Evolutionary conservation across 768 basidiomycete genomes (phyloP), one percentile per base, ranked within the genome.

Genomic region (Naematelia encephala): DNA sequence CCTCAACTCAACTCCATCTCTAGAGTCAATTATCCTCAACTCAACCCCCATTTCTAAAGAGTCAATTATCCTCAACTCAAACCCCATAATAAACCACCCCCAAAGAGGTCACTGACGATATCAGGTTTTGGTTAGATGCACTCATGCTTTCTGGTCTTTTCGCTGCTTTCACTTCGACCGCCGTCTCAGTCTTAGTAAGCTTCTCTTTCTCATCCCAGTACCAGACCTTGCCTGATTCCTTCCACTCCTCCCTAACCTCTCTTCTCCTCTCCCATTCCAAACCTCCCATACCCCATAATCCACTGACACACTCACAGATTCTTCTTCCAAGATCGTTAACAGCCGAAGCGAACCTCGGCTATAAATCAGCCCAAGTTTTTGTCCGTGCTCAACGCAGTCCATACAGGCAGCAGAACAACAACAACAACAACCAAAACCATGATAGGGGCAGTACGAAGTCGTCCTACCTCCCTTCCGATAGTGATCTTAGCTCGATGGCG

Each of bases 121-220:
- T 13, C 51, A 62, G 64, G 3, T 72, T 71, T 53, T 67, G 64
- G 69, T 52, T 57, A 14, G 67, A 68, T 42, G 30, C 50, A 21
- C 60, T 61, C 43, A 66, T 56, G 28, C 48, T 60, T 39, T 10
- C 48, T 22, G 62, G 59, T 14, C 49, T 66, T n/a, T 61, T 69
- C 54, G 61, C 51, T 42, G 62, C 66, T 23, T 69, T 68, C 63
- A 61, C 57, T 16, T 64, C 64, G 14, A 68, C 65, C n/a, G 57
- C 61, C 26, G 16, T 70, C n/a, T 68, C 65, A 23, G 43, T 70
- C 47, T 59, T 73, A 52, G 67, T 72, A 22, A 59, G 65, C 56
- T 27, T 26, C n/a, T 21, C 4, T 28, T 47, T 14, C 45, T 23
- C 21, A 34, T n/a, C n/a, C n/a, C n/a, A n/a, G n/a, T n/a, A n/a